These are phyloP conservation scores for Fusarium globosum DNA, from an alignment of 2,329 filamentous ascomycete species.

Conservation along the genomic window DNA sequence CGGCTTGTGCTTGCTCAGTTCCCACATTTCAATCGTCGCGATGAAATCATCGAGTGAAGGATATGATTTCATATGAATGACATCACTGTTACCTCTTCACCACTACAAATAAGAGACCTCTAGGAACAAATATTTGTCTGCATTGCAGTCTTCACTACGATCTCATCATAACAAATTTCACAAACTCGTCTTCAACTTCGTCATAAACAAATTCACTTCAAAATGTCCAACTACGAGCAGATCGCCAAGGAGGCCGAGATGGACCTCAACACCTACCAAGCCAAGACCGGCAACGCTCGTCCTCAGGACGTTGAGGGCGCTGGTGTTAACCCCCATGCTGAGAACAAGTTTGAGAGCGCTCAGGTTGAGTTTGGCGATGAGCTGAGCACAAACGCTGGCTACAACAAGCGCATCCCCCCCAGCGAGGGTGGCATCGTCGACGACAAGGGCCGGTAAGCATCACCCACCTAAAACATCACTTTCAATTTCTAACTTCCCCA, in stretches of 20 bases:
- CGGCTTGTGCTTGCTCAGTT: slow-evolving; percentile 9
- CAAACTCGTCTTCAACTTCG: background rate
- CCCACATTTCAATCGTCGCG: slow-evolving; percentile 31
- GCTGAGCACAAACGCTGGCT: slow-evolving; percentile 58
- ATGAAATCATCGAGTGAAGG: slow-evolving; percentile 42
- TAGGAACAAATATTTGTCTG: background rate
- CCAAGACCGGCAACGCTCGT: slow-evolving; percentile 59
- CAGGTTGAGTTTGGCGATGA: slow-evolving; percentile 54
- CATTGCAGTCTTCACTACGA: background rate
- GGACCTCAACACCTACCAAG: slow-evolving; percentile 60
- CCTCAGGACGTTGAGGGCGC: slow-evolving; percentile 54
- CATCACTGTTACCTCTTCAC: slow-evolving; percentile 26
- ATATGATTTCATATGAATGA: slow-evolving; percentile 44
- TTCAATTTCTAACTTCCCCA: slow-evolving; percentile 38
- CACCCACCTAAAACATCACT: background rate
- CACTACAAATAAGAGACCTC: slow-evolving; percentile 26
- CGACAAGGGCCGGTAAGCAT: slow-evolving; percentile 56
- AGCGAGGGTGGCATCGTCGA: slow-evolving; percentile 59
- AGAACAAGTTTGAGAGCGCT: slow-evolving; percentile 55
- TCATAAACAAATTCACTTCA: background rate
- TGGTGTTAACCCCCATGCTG: slow-evolving; percentile 55
- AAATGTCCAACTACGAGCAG: slow-evolving; percentile 52
- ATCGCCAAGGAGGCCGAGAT: slow-evolving; percentile 59
- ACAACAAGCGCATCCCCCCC: slow-evolving; percentile 59
- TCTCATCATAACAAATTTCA: background rate